These are phyloP conservation scores for Secale cereale DNA, from an alignment of 176 grass and related monocot species.

Conservation along the genomic window DNA sequence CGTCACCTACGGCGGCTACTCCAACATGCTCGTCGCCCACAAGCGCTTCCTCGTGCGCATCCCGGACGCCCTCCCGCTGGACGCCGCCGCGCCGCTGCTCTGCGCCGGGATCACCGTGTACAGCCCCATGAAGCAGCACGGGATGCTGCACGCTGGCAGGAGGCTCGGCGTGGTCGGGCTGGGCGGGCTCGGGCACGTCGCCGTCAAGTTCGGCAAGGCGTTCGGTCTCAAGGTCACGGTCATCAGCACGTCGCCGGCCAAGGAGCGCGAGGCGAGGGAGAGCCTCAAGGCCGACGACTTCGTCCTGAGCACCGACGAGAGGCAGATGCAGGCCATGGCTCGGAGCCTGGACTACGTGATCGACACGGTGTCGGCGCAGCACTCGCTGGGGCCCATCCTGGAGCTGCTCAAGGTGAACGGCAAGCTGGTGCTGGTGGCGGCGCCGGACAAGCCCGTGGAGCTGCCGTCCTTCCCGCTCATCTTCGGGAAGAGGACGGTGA, in stretches of 20 bases:
- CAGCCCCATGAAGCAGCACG: constrained; percentile 67
- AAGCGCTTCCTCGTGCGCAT: constrained; percentile 57
- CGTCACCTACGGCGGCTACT: constrained; percentile 87
- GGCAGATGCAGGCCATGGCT: constrained; percentile 40
- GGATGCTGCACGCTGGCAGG: constrained; percentile 50
- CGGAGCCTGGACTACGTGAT: constrained; percentile 72
- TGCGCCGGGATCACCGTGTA: constrained; percentile 76
- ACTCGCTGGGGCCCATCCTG: constrained; percentile 69
- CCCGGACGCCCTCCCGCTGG: constrained; percentile 50
- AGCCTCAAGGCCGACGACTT: constrained; percentile 47
- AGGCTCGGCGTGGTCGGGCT: constrained; percentile 59
- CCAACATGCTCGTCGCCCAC: constrained; percentile 56
- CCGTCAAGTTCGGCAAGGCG: constrained; percentile 69
- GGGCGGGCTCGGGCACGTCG: constrained; percentile 63
- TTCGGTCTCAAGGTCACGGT: constrained; percentile 59
- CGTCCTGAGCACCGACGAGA: constrained; percentile 48
- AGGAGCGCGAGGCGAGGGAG: constrained; percentile 61
- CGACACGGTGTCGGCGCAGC: constrained; percentile 63
- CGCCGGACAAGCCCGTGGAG: constrained; percentile 71
- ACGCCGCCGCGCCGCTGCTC: constrained; percentile 58
- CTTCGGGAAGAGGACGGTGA: constrained; percentile 71
- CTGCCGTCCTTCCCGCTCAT: constrained; percentile 89
- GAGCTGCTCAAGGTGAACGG: constrained; percentile 75
- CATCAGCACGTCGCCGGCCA: constrained; percentile 64
- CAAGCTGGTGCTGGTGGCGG: constrained; percentile 69